Conservation (phyloP, 805 yeast genomes). For the Metschnikowia hibisci region DNA sequence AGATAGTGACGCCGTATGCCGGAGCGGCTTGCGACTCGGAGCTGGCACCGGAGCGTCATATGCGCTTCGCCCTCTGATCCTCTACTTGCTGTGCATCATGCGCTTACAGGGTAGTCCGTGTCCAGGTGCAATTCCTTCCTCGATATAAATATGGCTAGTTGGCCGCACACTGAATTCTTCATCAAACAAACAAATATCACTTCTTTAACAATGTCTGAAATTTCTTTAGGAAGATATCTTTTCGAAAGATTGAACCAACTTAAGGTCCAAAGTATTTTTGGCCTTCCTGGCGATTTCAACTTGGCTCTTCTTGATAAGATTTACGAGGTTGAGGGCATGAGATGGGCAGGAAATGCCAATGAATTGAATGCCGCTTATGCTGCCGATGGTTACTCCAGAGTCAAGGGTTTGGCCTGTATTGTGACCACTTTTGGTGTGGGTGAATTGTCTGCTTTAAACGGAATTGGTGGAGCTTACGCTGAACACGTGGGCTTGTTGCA, state of each 20-base stretch:
- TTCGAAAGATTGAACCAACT: slow-evolving; percentile 77
- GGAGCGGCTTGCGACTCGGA: background rate
- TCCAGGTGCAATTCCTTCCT: background rate
- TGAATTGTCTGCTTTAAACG: slow-evolving; percentile 78
- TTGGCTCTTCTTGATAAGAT: slow-evolving; percentile 66
- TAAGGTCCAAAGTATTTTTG: slow-evolving; percentile 66
- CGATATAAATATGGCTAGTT: background rate
- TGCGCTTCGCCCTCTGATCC: background rate
- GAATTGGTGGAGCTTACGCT: slow-evolving; percentile 84
- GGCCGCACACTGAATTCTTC: background rate
- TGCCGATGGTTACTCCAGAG: slow-evolving; percentile 84
- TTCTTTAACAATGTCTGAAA: slow-evolving; percentile 30
- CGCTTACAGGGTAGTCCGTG: slow-evolving; percentile 6
- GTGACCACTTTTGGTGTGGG: slow-evolving; percentile 91
- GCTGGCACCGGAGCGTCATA: no score
- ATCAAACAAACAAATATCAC: slow-evolving; percentile 3
- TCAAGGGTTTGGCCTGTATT: slow-evolving; percentile 69
- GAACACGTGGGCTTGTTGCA: slow-evolving; percentile 85
- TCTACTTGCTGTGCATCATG: slow-evolving; percentile 9
- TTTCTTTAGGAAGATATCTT: slow-evolving; percentile 70
- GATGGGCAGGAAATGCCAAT: slow-evolving; percentile 91
- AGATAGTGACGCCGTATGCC: background rate
- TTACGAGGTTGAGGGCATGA: slow-evolving; percentile 67
- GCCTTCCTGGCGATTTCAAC: slow-evolving; percentile 83
- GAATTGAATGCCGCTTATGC: slow-evolving; percentile 87